Base-by-base conservation (phyloP, 129 eudicot genomes). In the Deinandra increscens region DNA sequence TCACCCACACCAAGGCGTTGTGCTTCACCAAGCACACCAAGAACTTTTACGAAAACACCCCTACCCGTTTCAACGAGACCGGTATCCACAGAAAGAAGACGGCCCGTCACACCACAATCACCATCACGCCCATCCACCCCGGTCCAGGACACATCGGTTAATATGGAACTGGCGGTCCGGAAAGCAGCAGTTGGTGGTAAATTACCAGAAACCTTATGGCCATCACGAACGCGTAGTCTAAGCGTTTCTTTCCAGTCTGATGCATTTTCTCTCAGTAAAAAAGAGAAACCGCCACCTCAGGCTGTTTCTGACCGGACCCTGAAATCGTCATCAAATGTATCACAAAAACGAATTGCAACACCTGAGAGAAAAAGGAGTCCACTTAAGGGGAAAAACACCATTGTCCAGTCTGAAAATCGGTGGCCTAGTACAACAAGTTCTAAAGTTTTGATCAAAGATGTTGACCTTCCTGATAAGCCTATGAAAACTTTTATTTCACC, bases 351-450 rank as follows among this genome's bases (percentile, higher is more conserved):
- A 70, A 80, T 75, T n/a, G 81, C 70, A 50, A 61, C 80, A 36
- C 73, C 96, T 7, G 98, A 92, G 91, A 88, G 96, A 64, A 88
- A 81, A 85, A 77, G 91, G 58, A 94, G 91, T 58, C 99, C 97
- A 14, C 83, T 86, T 4, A 93, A 89, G 63, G 96, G 96, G 33
- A 92, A 85, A 73, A 81, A 83, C 36, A 59, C 73, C 11, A 38
- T 60, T 65, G 80, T 81, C 69, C 91, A 81, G 49, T 83, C 88
- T 6, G 96, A 94, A 82, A 94, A 94, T 74, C 81, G 87, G 44
- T 85, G 86, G 87, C 97, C 97, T 60, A 89, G 85, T 56, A 83
- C 82, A 76, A 75, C 84, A 43, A 72, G 84, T 61, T 63, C 66
- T n/a, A 77, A 51, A 69, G 36, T 5, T 23, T 49, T 70, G 20